Percentiles rank a stretch among this genome's conserved stretches.
phyloP scores from a whole-genome alignment of 495 filamentous ascomycete genomes.

The Filosporella fistucella region DNA sequence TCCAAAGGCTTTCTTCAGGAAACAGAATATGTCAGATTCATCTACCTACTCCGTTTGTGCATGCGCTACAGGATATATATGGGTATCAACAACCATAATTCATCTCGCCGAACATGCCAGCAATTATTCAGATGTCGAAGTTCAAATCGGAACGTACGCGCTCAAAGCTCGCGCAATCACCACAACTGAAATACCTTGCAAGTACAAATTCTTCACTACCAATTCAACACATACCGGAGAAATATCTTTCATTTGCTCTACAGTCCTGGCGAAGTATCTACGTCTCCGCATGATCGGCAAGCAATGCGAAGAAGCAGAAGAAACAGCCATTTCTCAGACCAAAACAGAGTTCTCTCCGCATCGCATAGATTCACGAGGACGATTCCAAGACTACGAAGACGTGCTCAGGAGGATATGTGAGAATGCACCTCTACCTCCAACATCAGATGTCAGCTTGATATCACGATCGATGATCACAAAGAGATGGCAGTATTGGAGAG shows the following conservation, averaged over 20 bases:
- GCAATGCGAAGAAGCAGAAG: conserved; percentile 19
- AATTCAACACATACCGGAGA: not conserved
- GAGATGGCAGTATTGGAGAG: conserved; percentile 18
- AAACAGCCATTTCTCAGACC: conserved; percentile 13
- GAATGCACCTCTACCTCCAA: conserved; percentile 20
- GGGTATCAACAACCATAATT: conserved; percentile 8
- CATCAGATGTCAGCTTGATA: conserved; percentile 17
- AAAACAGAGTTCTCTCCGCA: conserved; percentile 7
- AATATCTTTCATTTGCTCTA: conserved; percentile 13
- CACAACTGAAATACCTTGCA: conserved; percentile 14
- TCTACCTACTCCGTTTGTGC: conserved; percentile 14
- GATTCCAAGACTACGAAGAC: conserved; percentile 4
- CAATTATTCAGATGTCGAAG: conserved; percentile 6
- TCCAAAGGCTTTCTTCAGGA: conserved; percentile 18
- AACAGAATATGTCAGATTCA: conserved; percentile 11
- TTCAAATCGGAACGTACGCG: conserved; percentile 20
- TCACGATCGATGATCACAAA: conserved; percentile 20
- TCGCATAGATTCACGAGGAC: conserved; percentile 1
- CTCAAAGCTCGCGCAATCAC: conserved; percentile 18
- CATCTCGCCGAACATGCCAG: not conserved
- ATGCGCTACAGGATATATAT: conserved; percentile 22
- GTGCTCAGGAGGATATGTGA: conserved; percentile 13
- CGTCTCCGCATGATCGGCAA: conserved; percentile 13
- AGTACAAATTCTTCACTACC: not conserved
- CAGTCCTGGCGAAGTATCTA: conserved; percentile 22